Evolutionary conservation across 495 filamentous ascomycete genomes (phyloP), one percentile per base, ranked within the genome.

Genomic region (Neurospora cerealis): DNA sequence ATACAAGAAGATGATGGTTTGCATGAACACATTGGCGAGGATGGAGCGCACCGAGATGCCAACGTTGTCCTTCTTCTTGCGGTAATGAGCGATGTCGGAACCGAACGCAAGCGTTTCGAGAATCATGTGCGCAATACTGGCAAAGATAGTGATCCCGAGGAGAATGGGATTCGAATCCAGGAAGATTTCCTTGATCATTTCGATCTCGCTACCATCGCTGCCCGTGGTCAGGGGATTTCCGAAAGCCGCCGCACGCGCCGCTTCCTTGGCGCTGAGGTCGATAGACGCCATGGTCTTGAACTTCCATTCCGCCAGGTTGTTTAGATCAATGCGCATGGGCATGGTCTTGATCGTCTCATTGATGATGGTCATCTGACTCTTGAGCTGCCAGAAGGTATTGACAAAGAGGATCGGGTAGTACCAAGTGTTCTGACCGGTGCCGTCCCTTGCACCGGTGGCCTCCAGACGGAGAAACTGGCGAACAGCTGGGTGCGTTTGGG

Each of bases 51-150:
- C 92, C 9, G 94, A 97, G 37, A 97, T 93, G 72, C 96, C 96
- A 41, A 99, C 93, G 70, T 95, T 93, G 85, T 98, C 96, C 85
- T 99, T 99, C 93, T 99, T 99, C 84, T 98, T 97, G 77, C 93
- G 93, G 88, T 95, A 99, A 83, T 99, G 96, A 36, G 93, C 89
- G 78, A 99, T 97, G 80, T 99, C 96, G 81, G 91, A 97, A 76
- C 97, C 97, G 85, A 99, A 99, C 7, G 96, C 96, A 21, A 99
- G 89, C 77, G 91, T 93, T 81, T 99, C 96, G 76, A 99, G 97
- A 69, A 99, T 82, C 88, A 96, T 96, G 83, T 99, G 96, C 69
- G 96, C 85, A 70, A 99, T 88, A 74, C 88, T 93, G 74, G 97
- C 96, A 6, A 96, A 81, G 66, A 88, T 90, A 0, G 96, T 99